phyloP scores from a whole-genome alignment of 495 filamentous ascomycete species.

The Penicillium subrubescens region DNA sequence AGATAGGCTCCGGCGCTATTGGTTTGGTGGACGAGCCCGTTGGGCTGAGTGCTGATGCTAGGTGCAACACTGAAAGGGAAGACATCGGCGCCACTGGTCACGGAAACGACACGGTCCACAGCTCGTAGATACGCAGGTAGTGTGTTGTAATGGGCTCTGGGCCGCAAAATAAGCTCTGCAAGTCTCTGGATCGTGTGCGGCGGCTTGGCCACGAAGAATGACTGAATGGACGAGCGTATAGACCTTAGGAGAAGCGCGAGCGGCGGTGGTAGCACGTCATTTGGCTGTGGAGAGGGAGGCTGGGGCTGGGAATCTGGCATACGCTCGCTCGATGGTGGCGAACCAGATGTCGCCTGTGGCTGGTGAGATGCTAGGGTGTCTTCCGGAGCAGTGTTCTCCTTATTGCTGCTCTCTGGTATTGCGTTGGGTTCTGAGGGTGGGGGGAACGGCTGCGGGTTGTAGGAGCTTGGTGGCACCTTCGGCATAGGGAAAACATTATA shows the following conservation, averaged over 20 bases:
- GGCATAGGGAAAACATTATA: conserved; percentile 56
- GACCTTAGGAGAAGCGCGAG: conserved; percentile 63
- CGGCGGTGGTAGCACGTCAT: conserved; percentile 59
- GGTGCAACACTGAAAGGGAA: conserved; percentile 77
- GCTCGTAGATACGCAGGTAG: conserved; percentile 86
- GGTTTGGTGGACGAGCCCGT: conserved; percentile 41
- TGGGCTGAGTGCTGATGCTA: conserved; percentile 47
- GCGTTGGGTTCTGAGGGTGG: conserved; percentile 37
- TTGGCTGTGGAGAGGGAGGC: conserved; percentile 41
- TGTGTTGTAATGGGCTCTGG: conserved; percentile 75
- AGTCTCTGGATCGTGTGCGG: conserved; percentile 94
- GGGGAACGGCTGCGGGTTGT: conserved; percentile 25
- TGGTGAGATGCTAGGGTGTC: conserved; percentile 33
- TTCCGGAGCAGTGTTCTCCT: conserved; percentile 54
- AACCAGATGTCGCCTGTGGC: conserved; percentile 28
- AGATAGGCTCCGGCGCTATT: conserved; percentile 31
- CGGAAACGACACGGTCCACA: conserved; percentile 86
- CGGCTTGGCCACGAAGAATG: conserved; percentile 70
- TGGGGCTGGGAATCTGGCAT: conserved; percentile 52
- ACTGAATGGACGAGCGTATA: conserved; percentile 66
- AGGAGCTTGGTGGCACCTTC: conserved; percentile 36
- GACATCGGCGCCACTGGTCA: conserved; percentile 76
- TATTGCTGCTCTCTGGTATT: conserved; percentile 44
- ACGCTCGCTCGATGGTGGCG: conserved; percentile 47
- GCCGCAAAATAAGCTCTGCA: conserved; percentile 82